Conservation (phyloP, 2,329 filamentous ascomycete species). For the Aureobasidium sp. region DNA sequence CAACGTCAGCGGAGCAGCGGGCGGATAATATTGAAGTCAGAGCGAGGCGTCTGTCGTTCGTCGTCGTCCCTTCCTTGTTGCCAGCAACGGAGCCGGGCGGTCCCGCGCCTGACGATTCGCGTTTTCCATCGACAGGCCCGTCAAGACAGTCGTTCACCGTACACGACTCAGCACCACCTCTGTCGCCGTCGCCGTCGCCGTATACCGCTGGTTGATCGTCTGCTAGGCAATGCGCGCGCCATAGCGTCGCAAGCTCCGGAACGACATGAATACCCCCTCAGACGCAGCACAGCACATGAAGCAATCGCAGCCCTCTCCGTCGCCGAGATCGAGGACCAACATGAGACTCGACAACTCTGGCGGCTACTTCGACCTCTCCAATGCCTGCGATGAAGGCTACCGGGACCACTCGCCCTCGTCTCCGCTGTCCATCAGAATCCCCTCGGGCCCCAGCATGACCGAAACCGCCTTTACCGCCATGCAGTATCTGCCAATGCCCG, state of each 20-base stretch:
- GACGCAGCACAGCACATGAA: background rate
- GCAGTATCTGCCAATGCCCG: conserved; percentile 66
- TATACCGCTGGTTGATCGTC: background rate
- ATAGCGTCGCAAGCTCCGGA: background rate
- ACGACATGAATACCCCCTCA: background rate
- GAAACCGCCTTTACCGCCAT: conserved; percentile 56
- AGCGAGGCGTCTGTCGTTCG: background rate
- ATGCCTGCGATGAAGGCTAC: conserved; percentile 16
- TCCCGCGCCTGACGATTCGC: background rate
- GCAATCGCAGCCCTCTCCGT: background rate
- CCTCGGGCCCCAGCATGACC: conserved; percentile 26
- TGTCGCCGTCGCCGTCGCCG: background rate
- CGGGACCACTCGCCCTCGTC: conserved; percentile 16
- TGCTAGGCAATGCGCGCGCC: conserved; percentile 13
- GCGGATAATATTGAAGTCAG: background rate
- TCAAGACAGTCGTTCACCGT: background rate
- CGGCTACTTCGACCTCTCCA: conserved; percentile 18
- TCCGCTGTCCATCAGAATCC: conserved; percentile 29
- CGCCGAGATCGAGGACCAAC: conserved; percentile 6
- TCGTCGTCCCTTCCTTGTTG: background rate
- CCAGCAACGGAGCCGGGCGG: conserved; percentile 1
- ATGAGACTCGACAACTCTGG: background rate
- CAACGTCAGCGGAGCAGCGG: background rate
- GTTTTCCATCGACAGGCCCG: background rate
- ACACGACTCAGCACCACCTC: background rate